Base-by-base conservation (phyloP, 192 early-diverging fungal species). In the Mortierella antarctica region DNA sequence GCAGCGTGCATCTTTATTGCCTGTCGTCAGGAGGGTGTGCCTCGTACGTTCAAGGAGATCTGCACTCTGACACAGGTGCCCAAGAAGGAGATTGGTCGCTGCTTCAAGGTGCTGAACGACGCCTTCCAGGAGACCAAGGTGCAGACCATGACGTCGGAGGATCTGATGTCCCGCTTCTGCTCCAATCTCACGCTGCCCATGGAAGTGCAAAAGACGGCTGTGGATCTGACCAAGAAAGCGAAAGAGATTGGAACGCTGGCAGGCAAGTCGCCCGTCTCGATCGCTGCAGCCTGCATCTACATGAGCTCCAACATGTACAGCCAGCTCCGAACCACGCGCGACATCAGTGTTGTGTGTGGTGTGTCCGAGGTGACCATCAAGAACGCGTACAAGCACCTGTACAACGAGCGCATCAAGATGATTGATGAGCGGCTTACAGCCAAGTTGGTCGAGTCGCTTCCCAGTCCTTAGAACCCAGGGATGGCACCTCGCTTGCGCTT, bases 351-450 rank as follows among this genome's bases (percentile, higher is more conserved):
- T 39, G 91, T 96, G 0, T 93, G 94, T 15, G 95, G 96, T 61
- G 96, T 96, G 56, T 97, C 96, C 18, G 97, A 99, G 74, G 91
- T 93, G 13, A 99, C 97, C 0, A 92, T 99, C 65, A 95, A 95
- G 79, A 95, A 90, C 83, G 90, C 94, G 6, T 95, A 95, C 73
- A 91, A 89, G 64, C 81, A 88, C 42, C 72, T 95, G 18, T 93
- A 88, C 82, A 82, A 64, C 8, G 89, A 91, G 52, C 88, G 88
- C 12, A 61, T 80, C 14, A 83, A 82, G 41, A 73, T 98, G 39
- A 65, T 90, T 2, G 81, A 87, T 61, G 83, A 84, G 6, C 55
- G 76, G 15, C 60, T 88, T n/a, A 85, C 74, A 4, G 70, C 65
- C 31, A 85, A 83, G 47, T 62, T 74, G 23, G 74, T 88, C 53